Evolutionary conservation across 1,284 basidiomycete species (phyloP), one percentile per base, ranked within the genome.

Genomic region (Moesziomyces parantarcticus): DNA sequence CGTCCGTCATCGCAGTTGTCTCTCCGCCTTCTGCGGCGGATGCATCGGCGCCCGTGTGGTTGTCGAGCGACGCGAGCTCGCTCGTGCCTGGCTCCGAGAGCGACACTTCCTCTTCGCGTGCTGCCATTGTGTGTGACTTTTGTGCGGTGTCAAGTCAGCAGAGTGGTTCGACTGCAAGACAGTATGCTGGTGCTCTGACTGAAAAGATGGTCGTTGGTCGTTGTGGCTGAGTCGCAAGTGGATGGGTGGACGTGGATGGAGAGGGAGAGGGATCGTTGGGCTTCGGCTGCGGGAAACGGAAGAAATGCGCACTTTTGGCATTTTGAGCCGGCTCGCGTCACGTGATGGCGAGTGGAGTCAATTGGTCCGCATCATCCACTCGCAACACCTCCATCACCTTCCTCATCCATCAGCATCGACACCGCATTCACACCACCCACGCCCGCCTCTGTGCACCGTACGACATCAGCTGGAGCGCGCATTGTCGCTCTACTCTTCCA

Each of bases 31-130:
- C 20, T 22, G 59, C 36, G 3, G 47, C 36, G 13, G 32, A 20
- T n/a, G 10, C 39, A 16, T 50, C 54, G 20, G 54, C 22, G 5
- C 36, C 54, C 22, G 58, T 21, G 40, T 20, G 21, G 25, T 48
- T 47, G 26, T 62, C 51, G 11, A 47, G 41, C 43, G 44, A 51
- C 4, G 58, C 47, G 14, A 65, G 42, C 16, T 68, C 64, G 65
- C 55, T 64, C 14, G 56, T 58, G 50, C 64, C 60, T 10, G 64
- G 60, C 54, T 61, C 64, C 5, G 64, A 68, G 49, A 73, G 64
- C 60, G 65, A 67, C 43, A 73, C 70, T 32, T 72, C 69, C 57
- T 73, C 63, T 49, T 66, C 52, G 47, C 64, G 64, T 49, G 64
- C 52, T 49, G 70, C 36, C 70, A 73, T 73, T 18, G 21, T 57